phyloP scores from a whole-genome alignment of 2,329 filamentous ascomycete genomes.

The Xylariaceae sp. region DNA sequence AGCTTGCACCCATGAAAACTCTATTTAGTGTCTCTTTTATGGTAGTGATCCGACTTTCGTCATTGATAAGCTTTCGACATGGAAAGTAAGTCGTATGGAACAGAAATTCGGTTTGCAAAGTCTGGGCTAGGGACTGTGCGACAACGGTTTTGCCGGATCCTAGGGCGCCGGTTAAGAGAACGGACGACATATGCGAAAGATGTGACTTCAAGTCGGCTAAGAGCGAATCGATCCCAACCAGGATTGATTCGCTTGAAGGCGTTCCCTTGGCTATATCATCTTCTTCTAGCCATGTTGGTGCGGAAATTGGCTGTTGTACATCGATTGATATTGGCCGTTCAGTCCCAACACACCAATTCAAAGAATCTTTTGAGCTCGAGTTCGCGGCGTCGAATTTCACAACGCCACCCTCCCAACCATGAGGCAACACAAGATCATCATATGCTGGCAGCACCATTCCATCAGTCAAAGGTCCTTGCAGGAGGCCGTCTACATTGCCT shows the following conservation, averaged over 20 bases:
- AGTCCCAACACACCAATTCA: conserved; percentile 75
- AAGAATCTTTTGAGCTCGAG: conserved; percentile 46
- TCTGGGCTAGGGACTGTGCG: conserved; percentile 73
- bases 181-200: conserved; percentile 82
- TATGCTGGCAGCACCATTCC: conserved; percentile 73
- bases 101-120: conserved; percentile 70
- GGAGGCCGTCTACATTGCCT: conserved; percentile 57
- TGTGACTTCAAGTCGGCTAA: conserved; percentile 74
- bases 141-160: conserved; percentile 89
- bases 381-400: conserved; percentile 72
- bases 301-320: conserved; percentile 72
- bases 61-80: conserved; percentile 83
- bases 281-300: conserved; percentile 59
- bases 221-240: conserved; percentile 84
- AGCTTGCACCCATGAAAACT: conserved; percentile 85
- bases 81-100: conserved; percentile 86
- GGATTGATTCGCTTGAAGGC: conserved; percentile 57
- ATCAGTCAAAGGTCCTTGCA: conserved; percentile 87
- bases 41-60: conserved; percentile 85
- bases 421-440: conserved; percentile 55
- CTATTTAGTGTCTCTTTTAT: conserved; percentile 88
- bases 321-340: conserved; percentile 75
- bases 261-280: conserved; percentile 54
- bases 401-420: conserved; percentile 81
- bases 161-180: conserved; percentile 84